Evolutionary conservation across 1,284 basidiomycete genomes (phyloP), one percentile per base, ranked within the genome.

Genomic region (Athelia sp.): DNA sequence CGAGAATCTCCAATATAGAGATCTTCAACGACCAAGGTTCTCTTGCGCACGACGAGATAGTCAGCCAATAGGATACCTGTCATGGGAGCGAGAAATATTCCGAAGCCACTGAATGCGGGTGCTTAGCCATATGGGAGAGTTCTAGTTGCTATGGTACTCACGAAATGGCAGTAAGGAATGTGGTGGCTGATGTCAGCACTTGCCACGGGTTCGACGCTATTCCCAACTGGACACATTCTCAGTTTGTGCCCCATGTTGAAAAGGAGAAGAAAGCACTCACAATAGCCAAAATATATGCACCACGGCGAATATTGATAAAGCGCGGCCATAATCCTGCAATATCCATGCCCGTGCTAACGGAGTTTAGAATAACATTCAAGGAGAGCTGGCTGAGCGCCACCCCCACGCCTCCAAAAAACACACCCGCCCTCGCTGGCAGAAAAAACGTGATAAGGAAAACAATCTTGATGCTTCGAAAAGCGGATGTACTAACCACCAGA

Each of bases 141-240:
- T 40, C 19, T 6, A 40, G n/a, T 8, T 8, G 19, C 8, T n/a
- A 40, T n/a, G 15, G 13, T 4, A n/a, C 36, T 40, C 19, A 40
- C 36, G 51, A 52, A 32, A 52, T 26, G 17, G 49, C 44, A 9
- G 50, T 51, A 15, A 52, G 21, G 24, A 52, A 52, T n/a, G 26
- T 52, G 42, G 43, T 19, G 38, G 51, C 51, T 13, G 40, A 46
- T 3, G 50, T 24, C 15, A 51, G 43, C 15, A 52, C 29, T 45
- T 51, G 50, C 51, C 51, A 52, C 17, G 51, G 51, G 24, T 51
- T 51, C 14, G 50, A 46, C 15, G 51, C 51, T 15, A 52, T 17
- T 6, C 51, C 50, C 21, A 52, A 18, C 43, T 44, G 15, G n/a
- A n/a, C n/a, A n/a, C n/a, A n/a, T n/a, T n/a, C n/a, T n/a, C n/a